A percentile compares a stretch with the other conserved stretches of the same genome.
These are phyloP conservation scores for Petunia axillaris DNA, from an alignment of 257 asterid genomes.

Conservation along the genomic window DNA sequence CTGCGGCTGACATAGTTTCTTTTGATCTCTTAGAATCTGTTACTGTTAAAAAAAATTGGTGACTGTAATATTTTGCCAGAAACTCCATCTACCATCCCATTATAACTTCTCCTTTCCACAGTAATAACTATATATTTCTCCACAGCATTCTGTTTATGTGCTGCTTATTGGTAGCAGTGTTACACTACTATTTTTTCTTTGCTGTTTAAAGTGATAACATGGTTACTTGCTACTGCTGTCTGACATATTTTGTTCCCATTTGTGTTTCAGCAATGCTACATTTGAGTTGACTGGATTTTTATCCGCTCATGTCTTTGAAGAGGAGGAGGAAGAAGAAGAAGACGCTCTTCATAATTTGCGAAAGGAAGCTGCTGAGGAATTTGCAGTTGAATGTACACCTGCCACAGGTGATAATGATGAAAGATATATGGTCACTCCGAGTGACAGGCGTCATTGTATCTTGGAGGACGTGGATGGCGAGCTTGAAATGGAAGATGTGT, in stretches of 20 bases:
- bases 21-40: conserved; percentile 16
- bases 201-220: not conserved
- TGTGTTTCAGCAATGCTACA: conserved; percentile 49
- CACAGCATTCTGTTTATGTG: conserved; percentile 7
- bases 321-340: conserved; percentile 68
- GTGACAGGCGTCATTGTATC: conserved; percentile 77
- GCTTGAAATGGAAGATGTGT: conserved; percentile 99
- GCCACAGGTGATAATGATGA: conserved; percentile 54
- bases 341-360: conserved; percentile 45
- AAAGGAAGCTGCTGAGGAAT: conserved; percentile 48
- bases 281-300: conserved; percentile 51
- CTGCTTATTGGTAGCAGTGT: not conserved
- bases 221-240: not conserved
- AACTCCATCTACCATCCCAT: conserved; percentile 1
- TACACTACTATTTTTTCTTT: not conserved
- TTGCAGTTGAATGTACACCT: conserved; percentile 54
- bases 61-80: not conserved
- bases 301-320: conserved; percentile 43
- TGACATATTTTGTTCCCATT: not conserved
- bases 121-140: not conserved
- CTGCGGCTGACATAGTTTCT: conserved; percentile 6
- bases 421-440: conserved; percentile 60
- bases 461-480: conserved; percentile 97
- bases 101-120: conserved; percentile 1
- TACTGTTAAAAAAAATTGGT: not conserved